phyloP scores from a whole-genome alignment of 129 eudicot species.

The Lonicera japonica region DNA sequence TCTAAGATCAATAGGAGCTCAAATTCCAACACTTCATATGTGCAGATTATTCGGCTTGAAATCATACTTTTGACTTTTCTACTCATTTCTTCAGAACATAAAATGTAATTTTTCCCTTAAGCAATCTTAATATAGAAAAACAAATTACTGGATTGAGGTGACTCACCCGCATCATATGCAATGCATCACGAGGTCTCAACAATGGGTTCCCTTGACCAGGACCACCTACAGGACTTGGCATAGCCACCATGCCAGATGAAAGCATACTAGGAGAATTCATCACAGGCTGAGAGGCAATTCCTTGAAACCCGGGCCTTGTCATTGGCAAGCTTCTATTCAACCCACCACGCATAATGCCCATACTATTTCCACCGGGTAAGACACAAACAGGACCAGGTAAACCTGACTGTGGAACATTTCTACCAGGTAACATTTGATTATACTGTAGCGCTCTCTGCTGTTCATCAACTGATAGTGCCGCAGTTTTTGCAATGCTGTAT shows the following conservation, averaged over 20 bases:
- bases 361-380: conserved; percentile 59
- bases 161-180: conserved; percentile 72
- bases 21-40: too few species aligned
- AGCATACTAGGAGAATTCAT: conserved; percentile 39
- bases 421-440: conserved; percentile 56
- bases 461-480: conserved; percentile 65
- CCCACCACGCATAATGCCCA: conserved; percentile 69
- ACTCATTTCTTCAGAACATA: too few species aligned
- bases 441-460: conserved; percentile 79
- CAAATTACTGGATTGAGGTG: neutral
- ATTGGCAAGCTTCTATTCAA: conserved; percentile 56
- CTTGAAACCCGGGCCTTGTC: conserved; percentile 69
- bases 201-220: conserved; percentile 66
- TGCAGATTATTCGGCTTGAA: too few species aligned
- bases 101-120: neutral
- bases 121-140: neutral
- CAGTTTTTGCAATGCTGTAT: conserved; percentile 58
- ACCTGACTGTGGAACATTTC: conserved; percentile 53
- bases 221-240: conserved; percentile 39
- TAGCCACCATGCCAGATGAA: conserved; percentile 40
- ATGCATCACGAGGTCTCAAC: conserved; percentile 65
- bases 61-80: too few species aligned
- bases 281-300: conserved; percentile 49
- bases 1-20: too few species aligned
- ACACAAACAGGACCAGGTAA: conserved; percentile 51